Evolutionary conservation across 2,329 filamentous ascomycete genomes (phyloP).

Genomic region (Cladosporium sp.): DNA sequence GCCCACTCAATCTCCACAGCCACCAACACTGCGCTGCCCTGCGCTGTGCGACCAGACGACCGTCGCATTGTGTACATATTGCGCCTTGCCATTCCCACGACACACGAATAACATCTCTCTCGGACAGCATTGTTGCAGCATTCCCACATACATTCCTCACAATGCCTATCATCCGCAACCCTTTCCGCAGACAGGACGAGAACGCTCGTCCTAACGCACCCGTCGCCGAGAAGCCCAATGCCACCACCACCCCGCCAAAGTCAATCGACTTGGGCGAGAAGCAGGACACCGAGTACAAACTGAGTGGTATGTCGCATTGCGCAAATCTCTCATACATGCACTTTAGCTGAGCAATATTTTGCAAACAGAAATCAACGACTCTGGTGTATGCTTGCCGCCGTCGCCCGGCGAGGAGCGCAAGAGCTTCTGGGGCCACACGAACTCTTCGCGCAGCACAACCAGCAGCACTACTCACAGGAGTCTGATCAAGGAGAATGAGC

Average conservation of each 20-base stretch:
- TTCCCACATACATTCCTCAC: neutral
- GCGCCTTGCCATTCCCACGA: neutral
- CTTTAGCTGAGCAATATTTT: neutral
- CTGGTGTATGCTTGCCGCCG: slow-evolving; percentile 93
- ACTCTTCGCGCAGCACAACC: slow-evolving; percentile 54
- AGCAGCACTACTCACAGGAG: slow-evolving; percentile 61
- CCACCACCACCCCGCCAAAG: slow-evolving; percentile 39
- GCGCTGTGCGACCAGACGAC: slow-evolving; percentile 15
- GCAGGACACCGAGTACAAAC: slow-evolving; percentile 53
- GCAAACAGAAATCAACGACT: slow-evolving; percentile 84
- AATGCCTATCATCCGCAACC: slow-evolving; percentile 45
- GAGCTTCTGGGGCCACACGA: slow-evolving; percentile 67
- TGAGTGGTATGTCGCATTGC: slow-evolving; percentile 49
- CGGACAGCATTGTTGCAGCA: neutral
- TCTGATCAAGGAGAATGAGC: slow-evolving; percentile 80
- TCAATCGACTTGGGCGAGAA: slow-evolving; percentile 41
- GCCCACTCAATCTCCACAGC: slow-evolving; percentile 18
- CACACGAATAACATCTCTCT: slow-evolving; percentile 8
- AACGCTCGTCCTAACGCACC: slow-evolving; percentile 32
- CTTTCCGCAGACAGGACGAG: slow-evolving; percentile 43
- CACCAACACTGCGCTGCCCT: slow-evolving; percentile 1
- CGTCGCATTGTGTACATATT: slow-evolving; percentile 17
- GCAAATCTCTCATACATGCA: slow-evolving; percentile 34
- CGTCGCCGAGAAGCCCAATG: slow-evolving; percentile 14
- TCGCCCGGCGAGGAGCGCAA: slow-evolving; percentile 88